These are phyloP conservation scores for Nigrograna mackinnonii DNA, from an alignment of 2,329 filamentous ascomycete genomes.

Conservation along the genomic window DNA sequence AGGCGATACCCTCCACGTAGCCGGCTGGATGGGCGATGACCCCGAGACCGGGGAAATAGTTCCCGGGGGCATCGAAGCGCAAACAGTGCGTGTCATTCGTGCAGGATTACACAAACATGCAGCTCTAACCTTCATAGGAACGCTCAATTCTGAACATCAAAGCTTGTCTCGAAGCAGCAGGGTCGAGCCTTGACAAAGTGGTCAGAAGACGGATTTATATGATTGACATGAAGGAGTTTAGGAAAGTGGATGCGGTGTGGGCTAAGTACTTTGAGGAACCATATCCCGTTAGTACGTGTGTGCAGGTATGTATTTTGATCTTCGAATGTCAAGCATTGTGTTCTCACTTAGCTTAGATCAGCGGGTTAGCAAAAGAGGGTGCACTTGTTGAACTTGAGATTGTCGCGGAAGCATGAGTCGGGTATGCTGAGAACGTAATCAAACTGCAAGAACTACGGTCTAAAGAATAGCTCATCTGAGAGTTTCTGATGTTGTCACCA, in stretches of 20 bases:
- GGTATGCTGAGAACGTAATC: too few relatives aligned
- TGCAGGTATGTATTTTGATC: conserved; percentile 4
- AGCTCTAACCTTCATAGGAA: too few relatives aligned
- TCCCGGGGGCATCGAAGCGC: conserved; percentile 25
- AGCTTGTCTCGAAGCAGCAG: conserved; percentile 6
- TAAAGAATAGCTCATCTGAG: too few relatives aligned
- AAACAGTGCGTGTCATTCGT: conserved; percentile 21
- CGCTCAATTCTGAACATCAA: conserved; percentile 4
- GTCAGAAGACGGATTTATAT: conserved; percentile 5
- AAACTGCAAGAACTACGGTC: too few relatives aligned
- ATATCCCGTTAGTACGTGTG: conserved; percentile 7
- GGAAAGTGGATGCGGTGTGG: conserved; percentile 5
- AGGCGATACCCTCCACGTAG: conserved; percentile 3
- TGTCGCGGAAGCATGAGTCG: conserved; percentile 4
- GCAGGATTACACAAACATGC: too few relatives aligned
- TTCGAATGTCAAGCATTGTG: too few relatives aligned
- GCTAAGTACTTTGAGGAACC: conserved; percentile 3
- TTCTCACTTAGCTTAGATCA: conserved; percentile 1
- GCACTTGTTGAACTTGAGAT: conserved; percentile 6
- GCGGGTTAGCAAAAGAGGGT: conserved; percentile 6
- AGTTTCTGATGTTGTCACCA: too few relatives aligned
- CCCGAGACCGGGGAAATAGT: conserved; percentile 21
- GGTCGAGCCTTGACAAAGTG: conserved; percentile 4
- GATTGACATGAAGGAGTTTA: conserved; percentile 6
- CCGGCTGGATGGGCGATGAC: conserved; percentile 7